Percentiles rank a stretch among this genome's conserved stretches.
phyloP scores from a whole-genome alignment of 1,284 basidiomycete species.

The Afroboletus lepidellus region DNA sequence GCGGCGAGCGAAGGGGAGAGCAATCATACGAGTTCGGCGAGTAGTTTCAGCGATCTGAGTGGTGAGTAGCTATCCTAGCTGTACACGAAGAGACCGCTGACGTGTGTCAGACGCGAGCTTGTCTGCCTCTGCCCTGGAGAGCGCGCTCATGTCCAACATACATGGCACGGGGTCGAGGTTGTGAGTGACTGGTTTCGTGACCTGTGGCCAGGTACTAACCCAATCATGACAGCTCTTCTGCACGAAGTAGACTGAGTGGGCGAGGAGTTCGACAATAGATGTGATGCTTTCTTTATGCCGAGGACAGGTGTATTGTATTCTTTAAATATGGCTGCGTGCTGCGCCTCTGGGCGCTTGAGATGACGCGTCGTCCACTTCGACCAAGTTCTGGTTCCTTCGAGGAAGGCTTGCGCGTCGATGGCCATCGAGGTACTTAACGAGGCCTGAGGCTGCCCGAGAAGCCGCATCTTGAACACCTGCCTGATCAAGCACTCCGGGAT shows the following conservation, averaged over 20 bases:
- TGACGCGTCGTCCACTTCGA: conserved; percentile 26
- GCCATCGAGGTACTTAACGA: conserved; percentile 13
- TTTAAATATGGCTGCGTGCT: too few species aligned
- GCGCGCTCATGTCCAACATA: conserved; percentile 59
- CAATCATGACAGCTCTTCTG: conserved; percentile 40
- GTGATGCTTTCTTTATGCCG: too few species aligned
- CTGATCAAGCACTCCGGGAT: conserved; percentile 24
- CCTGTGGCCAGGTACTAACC: background rate
- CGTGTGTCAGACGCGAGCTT: conserved; percentile 57
- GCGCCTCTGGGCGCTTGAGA: conserved; percentile 4
- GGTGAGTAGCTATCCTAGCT: conserved; percentile 43
- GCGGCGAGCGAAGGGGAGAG: conserved; percentile 64
- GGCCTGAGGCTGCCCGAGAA: background rate
- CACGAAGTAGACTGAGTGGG: conserved; percentile 42
- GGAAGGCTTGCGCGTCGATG: conserved; percentile 20
- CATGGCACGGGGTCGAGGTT: conserved; percentile 28
- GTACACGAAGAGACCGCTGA: conserved; percentile 3
- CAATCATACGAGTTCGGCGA: conserved; percentile 65
- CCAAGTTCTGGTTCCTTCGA: conserved; percentile 27
- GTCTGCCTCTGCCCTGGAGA: conserved; percentile 72
- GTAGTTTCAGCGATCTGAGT: conserved; percentile 81
- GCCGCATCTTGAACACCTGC: conserved; percentile 15
- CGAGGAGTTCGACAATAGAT: conserved; percentile 33
- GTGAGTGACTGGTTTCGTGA: conserved; percentile 17
- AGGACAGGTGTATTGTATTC: too few species aligned